Evolutionary conservation across 2,329 filamentous ascomycete species (phyloP), one percentile per base, ranked within the genome.

Genomic region (Drechslerella dactyloides): DNA sequence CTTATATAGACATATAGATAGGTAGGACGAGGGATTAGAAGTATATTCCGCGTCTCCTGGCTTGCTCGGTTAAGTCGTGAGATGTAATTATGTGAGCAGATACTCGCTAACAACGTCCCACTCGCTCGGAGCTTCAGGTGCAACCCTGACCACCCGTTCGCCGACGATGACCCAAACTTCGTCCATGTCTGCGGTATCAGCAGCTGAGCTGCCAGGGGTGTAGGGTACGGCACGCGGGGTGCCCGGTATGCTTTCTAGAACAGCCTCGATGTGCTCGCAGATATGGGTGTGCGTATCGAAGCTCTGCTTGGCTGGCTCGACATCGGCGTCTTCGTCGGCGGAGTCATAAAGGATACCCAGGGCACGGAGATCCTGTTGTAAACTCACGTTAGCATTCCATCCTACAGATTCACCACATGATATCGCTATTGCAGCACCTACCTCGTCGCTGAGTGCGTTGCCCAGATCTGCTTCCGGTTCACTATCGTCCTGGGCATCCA

Each of bases 101-200:
- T 62, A 69, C 30, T 72, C 66, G 60, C 66, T 72, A 11, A 72
- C n/a, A n/a, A 72, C 54, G 56, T 72, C 66, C 66, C 66, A 72
- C 37, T 72, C 66, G 48, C 57, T 56, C 13, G 13, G 11, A 17
- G 59, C 48, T 30, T 64, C 61, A 4, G 66, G 66, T 6, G 35
- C 15, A 7, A 48, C 35, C 35, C 50, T 50, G 0, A 27, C 58
- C 46, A 48, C 58, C 1, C 19, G 15, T n/a, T 53, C 50, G 11
- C 30, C 50, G 15, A 72, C 50, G 1, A 72, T 15, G 4, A 63
- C 60, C 66, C 66, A 72, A 1, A 72, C 37, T n/a, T 64, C 66
- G 11, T 72, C 66, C 3, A 72, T 23, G 33, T 72, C 66, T 19
- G 19, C 19, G 13, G 40, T 13, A 15, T 15, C 40, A 3, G 11